Base-by-base conservation (phyloP, 108 stramenopile species). In the Cyclostephanos tholiformis region DNA sequence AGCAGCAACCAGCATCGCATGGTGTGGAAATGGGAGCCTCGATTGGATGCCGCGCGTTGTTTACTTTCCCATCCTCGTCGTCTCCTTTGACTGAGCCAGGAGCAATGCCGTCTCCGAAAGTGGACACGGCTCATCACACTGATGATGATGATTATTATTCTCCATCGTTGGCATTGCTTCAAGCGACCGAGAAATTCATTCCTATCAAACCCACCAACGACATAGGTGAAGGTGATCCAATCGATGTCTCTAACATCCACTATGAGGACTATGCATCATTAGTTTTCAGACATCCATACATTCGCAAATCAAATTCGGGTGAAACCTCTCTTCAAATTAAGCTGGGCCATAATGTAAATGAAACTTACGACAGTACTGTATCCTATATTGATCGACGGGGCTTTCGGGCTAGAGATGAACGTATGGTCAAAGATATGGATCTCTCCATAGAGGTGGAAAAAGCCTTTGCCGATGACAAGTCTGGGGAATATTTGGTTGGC, bases 381-480 rank as follows among this genome's bases (percentile, higher is more conserved):
- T 3, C 16, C 57, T 25, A 1, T 20, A 7, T 25, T 0, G 2
- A 6, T 7, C 6, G 32, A 25, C 8, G 5, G 30, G 16, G 27
- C 6, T 29, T 17, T 23, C 23, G 22, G 7, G 29, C 13, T 29
- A 30, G 57, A 29, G 57, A 29, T 58, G 30, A 58, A 26, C 25
- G 27, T 13, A 29, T 58, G 5, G 30, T 30, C 0, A 58, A 58
- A 10, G 57, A 58, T 58, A 3, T 4, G 32, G 57, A 32, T 58
- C 57, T 58, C 29, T 58, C 57, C 29, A 58, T 58, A 30, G 57
- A 58, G 57, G 57, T 58, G 5, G 57, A 58, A 30, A 58, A 58
- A 2, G 27, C 25, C 25, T 58, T 10, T n/a, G 57, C 57, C 16
- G 10, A 58, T 26, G 30, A 20, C 23, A 10, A 53, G 0, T 20